Conservation (phyloP, 352 stramenopile genomes). For the Thalassiosira mediterranea region DNA sequence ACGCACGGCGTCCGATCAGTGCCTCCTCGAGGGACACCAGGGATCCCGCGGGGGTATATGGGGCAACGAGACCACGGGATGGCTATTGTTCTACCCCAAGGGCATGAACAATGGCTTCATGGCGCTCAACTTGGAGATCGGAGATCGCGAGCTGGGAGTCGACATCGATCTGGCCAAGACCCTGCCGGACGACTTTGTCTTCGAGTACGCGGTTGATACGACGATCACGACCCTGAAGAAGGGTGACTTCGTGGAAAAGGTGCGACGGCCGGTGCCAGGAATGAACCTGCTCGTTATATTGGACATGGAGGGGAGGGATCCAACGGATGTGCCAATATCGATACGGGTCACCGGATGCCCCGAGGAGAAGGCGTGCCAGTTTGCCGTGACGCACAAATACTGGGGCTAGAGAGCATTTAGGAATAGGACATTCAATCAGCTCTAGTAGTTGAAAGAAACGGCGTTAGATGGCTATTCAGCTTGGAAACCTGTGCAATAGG, state of each 20-base stretch:
- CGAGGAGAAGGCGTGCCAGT: slow-evolving; percentile 16
- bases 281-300: slow-evolving; percentile 37
- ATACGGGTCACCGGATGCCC: slow-evolving; percentile 30
- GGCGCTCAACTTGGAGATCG: slow-evolving; percentile 67
- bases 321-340: slow-evolving; percentile 19
- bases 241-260: slow-evolving; percentile 45
- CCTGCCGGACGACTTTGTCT: slow-evolving; percentile 56
- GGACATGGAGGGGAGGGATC: slow-evolving; percentile 17
- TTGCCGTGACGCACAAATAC: slow-evolving; percentile 47
- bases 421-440: no score
- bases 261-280: slow-evolving; percentile 35
- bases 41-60: slow-evolving; percentile 53
- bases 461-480: no score
- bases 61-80: slow-evolving; percentile 64
- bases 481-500: no score
- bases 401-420: no score
- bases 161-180: slow-evolving; percentile 1
- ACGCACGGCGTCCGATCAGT: slow-evolving; percentile 33
- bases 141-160: slow-evolving; percentile 33
- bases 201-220: slow-evolving; percentile 75
- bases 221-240: slow-evolving; percentile 51
- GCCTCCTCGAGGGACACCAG: slow-evolving; percentile 67
- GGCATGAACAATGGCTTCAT: slow-evolving; percentile 68
- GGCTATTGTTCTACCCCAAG: slow-evolving; percentile 61
- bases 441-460: no score